phyloP scores from a whole-genome alignment of 1,139 yeast genomes.

The Lodderomyces metapsilosis region DNA sequence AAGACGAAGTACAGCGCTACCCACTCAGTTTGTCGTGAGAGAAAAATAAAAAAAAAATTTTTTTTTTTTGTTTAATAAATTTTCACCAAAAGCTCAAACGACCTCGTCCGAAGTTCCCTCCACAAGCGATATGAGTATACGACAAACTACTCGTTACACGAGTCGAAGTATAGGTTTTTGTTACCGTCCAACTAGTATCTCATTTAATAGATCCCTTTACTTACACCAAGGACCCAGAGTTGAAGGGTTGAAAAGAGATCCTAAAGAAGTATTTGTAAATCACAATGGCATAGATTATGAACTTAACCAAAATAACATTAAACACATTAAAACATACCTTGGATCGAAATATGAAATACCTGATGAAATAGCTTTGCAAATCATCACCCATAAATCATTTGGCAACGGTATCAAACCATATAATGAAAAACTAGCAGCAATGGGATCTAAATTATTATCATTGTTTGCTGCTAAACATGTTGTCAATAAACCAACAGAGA shows the following conservation, averaged over 20 bases:
- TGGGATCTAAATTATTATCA: conserved; percentile 76
- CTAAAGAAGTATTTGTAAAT: conserved; percentile 59
- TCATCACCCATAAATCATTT: conserved; percentile 88
- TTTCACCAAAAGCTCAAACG: no score
- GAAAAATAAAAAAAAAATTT: no score
- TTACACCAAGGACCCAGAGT: conserved; percentile 62
- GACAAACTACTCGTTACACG: conserved; percentile 13
- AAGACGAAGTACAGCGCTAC: no score
- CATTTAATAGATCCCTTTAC: conserved; percentile 21
- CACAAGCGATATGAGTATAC: conserved; percentile 15
- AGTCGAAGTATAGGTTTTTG: not conserved
- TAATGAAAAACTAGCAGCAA: conserved; percentile 75
- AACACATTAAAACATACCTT: conserved; percentile 48
- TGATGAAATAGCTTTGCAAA: conserved; percentile 65
- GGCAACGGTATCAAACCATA: conserved; percentile 88
- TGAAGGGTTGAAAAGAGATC: conserved; percentile 74
- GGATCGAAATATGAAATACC: conserved; percentile 43
- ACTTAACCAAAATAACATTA: conserved; percentile 46
- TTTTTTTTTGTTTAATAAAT: no score
- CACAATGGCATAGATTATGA: conserved; percentile 64
- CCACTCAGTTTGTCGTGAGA: not conserved
- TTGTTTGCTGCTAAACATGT: conserved; percentile 57
- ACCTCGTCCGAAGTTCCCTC: no score
- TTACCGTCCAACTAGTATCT: not conserved
- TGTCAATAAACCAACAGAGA: conserved; percentile 26